phyloP scores from a whole-genome alignment of 2,329 filamentous ascomycete genomes.

The Arachnopeziza araneosa region DNA sequence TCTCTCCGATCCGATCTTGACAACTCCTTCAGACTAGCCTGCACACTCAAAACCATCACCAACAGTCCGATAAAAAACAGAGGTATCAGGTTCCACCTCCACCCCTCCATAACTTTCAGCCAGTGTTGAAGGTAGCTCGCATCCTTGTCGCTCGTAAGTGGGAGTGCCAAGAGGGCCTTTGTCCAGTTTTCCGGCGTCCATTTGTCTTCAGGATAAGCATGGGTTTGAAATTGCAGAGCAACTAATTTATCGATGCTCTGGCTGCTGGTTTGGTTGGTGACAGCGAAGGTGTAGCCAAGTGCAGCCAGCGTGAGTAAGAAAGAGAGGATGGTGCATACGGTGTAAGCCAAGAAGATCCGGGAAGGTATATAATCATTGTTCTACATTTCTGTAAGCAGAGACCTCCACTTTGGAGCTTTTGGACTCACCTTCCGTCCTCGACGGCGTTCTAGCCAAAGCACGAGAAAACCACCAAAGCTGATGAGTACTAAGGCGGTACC shows the following conservation, averaged over 20 bases:
- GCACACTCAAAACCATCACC: constrained; percentile 7
- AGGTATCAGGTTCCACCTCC: constrained; percentile 17
- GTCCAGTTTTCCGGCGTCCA: constrained; percentile 18
- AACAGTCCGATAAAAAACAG: constrained; percentile 13
- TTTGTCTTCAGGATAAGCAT: constrained; percentile 10
- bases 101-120: constrained; percentile 14
- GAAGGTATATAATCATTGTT: constrained; percentile 4
- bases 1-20: background rate
- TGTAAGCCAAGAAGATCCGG: constrained; percentile 8
- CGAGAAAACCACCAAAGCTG: constrained; percentile 12
- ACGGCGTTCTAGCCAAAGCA: constrained; percentile 6
- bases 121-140: constrained; percentile 9
- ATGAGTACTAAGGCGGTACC: constrained; percentile 14
- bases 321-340: constrained; percentile 10
- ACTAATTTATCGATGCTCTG: constrained; percentile 9
- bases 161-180: constrained; percentile 11
- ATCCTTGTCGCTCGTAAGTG: constrained; percentile 4
- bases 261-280: constrained; percentile 12
- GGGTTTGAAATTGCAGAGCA: constrained; percentile 6
- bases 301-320: constrained; percentile 10
- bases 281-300: constrained; percentile 12
- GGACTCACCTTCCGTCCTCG: constrained; percentile 4
- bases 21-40: background rate
- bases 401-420: background rate
- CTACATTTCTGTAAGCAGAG: constrained; percentile 3